Conservation (phyloP, 2,329 filamentous ascomycete species). For the Berkeleyomyces rouxiae region DNA sequence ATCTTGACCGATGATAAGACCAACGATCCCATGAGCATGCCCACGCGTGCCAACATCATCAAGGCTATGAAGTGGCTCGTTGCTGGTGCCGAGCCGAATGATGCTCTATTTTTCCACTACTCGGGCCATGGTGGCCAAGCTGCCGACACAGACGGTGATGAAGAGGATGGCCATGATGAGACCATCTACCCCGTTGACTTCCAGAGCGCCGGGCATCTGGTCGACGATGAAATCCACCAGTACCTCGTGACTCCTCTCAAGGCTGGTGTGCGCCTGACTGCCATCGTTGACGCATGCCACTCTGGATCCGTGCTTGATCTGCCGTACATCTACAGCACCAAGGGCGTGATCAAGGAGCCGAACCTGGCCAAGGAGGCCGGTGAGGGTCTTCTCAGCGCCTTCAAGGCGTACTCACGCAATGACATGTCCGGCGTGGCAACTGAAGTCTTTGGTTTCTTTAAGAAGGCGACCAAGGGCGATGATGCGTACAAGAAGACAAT, state of each 20-base stretch:
- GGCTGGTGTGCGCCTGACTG: constrained; percentile 69
- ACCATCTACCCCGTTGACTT: constrained; percentile 68
- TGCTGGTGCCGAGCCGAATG: constrained; percentile 52
- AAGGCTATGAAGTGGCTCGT: constrained; percentile 64
- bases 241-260: constrained; percentile 62
- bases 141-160: constrained; percentile 55
- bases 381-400: constrained; percentile 51
- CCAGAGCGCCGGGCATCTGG: constrained; percentile 50
- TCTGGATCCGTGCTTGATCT: constrained; percentile 63
- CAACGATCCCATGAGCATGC: constrained; percentile 51
- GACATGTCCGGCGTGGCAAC: constrained; percentile 69
- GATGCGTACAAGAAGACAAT: constrained; percentile 62
- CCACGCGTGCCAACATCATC: constrained; percentile 60
- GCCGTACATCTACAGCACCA: constrained; percentile 66
- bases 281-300: constrained; percentile 71
- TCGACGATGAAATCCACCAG: constrained; percentile 63
- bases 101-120: constrained; percentile 63
- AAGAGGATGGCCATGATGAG: constrained; percentile 63
- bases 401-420: constrained; percentile 65
- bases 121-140: constrained; percentile 65
- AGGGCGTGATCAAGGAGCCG: constrained; percentile 65
- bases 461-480: constrained; percentile 48
- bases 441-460: constrained; percentile 69
- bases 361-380: constrained; percentile 68
- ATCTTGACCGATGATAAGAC: constrained; percentile 59